phyloP scores from a whole-genome alignment of 148 eudicot genomes.

The Chenopodium berlandieri region DNA sequence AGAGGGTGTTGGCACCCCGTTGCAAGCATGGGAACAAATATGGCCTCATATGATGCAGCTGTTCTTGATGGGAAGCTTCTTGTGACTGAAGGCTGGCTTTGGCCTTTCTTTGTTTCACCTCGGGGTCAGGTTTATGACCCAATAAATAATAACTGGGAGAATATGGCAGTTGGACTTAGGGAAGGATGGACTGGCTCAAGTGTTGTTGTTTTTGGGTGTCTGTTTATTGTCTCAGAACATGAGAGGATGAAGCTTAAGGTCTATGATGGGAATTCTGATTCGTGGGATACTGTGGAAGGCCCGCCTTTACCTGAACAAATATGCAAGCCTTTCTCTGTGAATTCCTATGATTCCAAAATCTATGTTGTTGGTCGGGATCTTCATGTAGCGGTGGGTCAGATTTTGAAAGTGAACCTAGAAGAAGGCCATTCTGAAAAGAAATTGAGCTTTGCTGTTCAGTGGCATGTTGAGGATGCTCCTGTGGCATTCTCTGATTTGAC shows the following conservation, averaged over 20 bases:
- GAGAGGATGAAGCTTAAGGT: constrained; percentile 92
- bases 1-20: constrained; percentile 63
- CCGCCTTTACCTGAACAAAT: constrained; percentile 82
- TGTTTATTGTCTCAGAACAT: constrained; percentile 90
- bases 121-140: constrained; percentile 93
- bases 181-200: constrained; percentile 99
- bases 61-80: constrained; percentile 84
- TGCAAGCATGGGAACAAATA: constrained; percentile 66
- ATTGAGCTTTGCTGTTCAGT: constrained; percentile 53
- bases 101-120: constrained; percentile 93
- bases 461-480: constrained; percentile 75
- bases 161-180: constrained; percentile 75
- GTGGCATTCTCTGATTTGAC: constrained; percentile 50
- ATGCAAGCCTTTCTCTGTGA: constrained; percentile 88
- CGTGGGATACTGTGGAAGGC: constrained; percentile 84
- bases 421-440: constrained; percentile 29
- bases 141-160: constrained; percentile 64
- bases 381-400: constrained; percentile 76
- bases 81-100: constrained; percentile 95
- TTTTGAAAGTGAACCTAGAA: constrained; percentile 30
- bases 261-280: constrained; percentile 57
- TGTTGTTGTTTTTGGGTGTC: constrained; percentile 61
- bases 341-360: constrained; percentile 50
- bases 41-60: constrained; percentile 88
- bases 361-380: constrained; percentile 82